phyloP scores from a whole-genome alignment of 257 asterid genomes.

The Nicotiana benthamiana region DNA sequence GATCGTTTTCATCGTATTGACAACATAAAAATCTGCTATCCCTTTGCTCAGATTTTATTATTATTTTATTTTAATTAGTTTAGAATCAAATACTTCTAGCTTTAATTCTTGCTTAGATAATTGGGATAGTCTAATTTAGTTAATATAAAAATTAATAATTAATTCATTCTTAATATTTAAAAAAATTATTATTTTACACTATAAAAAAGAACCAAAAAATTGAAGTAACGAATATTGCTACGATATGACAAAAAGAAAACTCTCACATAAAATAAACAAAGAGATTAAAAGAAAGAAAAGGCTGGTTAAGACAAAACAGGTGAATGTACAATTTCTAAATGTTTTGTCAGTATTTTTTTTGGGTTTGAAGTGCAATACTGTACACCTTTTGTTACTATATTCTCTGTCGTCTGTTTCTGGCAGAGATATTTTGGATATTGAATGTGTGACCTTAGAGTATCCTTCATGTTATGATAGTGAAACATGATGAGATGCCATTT shows the following conservation, averaged over 20 bases:
- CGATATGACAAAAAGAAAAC: not conserved
- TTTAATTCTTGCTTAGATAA: too few relatives aligned
- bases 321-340: not conserved
- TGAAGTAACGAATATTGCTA: not conserved
- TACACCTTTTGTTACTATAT: not conserved
- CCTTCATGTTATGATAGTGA: not conserved
- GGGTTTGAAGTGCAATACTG: not conserved
- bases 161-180: too few relatives aligned
- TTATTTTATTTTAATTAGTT: too few relatives aligned
- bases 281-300: not conserved
- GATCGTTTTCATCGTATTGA: too few relatives aligned
- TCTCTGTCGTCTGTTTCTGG: not conserved
- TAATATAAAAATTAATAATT: too few relatives aligned
- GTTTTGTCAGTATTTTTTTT: not conserved
- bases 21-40: too few relatives aligned
- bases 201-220: too few relatives aligned
- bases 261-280: not conserved
- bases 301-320: not conserved
- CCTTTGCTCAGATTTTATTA: too few relatives aligned
- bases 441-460: not conserved
- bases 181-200: too few relatives aligned
- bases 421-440: not conserved
- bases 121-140: too few relatives aligned
- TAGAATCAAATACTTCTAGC: too few relatives aligned
- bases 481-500: not conserved